Base-by-base conservation (phyloP, 2,329 filamentous ascomycete species). In the Conoideocrella luteorostrata region DNA sequence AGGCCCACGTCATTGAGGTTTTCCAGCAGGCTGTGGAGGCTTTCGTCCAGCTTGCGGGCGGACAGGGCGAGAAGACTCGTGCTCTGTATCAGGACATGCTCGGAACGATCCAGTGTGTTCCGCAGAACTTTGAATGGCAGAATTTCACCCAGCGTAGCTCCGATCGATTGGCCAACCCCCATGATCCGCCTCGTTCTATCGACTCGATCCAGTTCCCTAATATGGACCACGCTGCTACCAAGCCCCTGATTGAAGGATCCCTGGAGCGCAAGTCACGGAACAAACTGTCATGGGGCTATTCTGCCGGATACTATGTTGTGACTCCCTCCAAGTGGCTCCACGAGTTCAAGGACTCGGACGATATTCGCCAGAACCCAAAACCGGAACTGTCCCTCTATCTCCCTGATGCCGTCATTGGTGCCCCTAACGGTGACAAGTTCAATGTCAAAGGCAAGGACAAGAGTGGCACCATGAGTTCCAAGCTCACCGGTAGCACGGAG, bases 371-470 rank as follows among this genome's bases (percentile, higher is more conserved):
- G 56, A 88, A 95, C 49, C 88, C 88, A 9, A 74, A 77, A 45
- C 91, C 93, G 0, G 91, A 98, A 62, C 72, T 93, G 32, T 93
- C 86, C 12, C 80, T 98, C 52, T 97, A 91, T 65, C 80, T 98
- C 1, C 90, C 93, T 10, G 93, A 98, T 55, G 94, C 91, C 55
- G 66, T 83, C 36, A 78, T 97, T 45, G 88, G 89, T 46, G 58
- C 68, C 1, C 77, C 78, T 11, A 81, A 74, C 52, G 89, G 86
- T 43, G 78, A 84, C 47, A 96, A 95, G 66, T 97, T 98, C 75
- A 88, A 81, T 58, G 75, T 98, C 64, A 95, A 95, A 71, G 93
- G 93, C 64, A 97, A 97, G 66, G 90, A 98, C 61, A 80, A 84
- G 45, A 84, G 83, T 57, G 86, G 86, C 60, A 86, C 84, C 50